Percentiles rank a stretch among this genome's conserved stretches.
phyloP scores from a whole-genome alignment of 805 yeast species.

The Candida patagonica region DNA sequence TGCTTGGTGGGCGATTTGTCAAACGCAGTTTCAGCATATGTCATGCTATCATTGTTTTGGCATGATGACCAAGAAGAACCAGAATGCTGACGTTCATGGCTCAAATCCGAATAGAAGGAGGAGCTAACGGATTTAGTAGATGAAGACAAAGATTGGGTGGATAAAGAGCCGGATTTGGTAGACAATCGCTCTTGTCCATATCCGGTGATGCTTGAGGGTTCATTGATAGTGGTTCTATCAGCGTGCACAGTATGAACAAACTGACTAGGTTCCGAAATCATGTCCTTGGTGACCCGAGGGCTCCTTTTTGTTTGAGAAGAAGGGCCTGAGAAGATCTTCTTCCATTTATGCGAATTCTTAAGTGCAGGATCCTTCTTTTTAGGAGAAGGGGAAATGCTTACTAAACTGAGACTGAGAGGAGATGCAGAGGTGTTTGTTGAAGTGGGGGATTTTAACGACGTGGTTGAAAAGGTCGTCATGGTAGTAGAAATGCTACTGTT shows the following conservation, averaged over 20 bases:
- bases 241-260: constrained; percentile 19
- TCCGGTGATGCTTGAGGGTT: background rate
- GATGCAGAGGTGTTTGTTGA: background rate
- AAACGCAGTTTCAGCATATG: background rate
- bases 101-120: background rate
- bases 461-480: background rate
- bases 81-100: constrained; percentile 6
- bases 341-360: constrained; percentile 1
- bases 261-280: constrained; percentile 18
- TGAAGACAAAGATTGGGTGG: background rate
- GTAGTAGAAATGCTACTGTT: background rate
- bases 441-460: background rate
- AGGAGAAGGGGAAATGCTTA: background rate
- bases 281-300: constrained; percentile 7
- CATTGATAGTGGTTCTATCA: constrained; percentile 10
- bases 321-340: constrained; percentile 1
- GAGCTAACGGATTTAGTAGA: background rate
- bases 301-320: too few relatives aligned
- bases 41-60: too few relatives aligned
- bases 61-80: constrained; percentile 5
- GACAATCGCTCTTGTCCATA: background rate
- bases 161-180: background rate
- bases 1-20: background rate
- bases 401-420: background rate
- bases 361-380: background rate